phyloP scores from a whole-genome alignment of 805 yeast species.

The Candida koratica region DNA sequence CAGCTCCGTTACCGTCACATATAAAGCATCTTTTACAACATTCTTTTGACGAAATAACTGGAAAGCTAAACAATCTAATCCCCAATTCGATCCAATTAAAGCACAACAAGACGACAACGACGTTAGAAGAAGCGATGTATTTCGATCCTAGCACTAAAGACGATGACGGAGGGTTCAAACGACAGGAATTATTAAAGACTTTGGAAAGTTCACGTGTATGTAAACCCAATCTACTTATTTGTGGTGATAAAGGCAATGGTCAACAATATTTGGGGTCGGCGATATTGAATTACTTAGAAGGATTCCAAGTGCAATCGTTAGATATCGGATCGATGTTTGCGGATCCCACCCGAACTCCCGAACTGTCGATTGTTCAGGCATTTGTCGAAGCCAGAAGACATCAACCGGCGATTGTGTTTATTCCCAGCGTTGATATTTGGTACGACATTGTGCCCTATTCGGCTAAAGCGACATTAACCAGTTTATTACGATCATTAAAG shows the following conservation, averaged over 20 bases:
- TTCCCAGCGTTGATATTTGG: slow-evolving; percentile 84
- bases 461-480: slow-evolving; percentile 67
- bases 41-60: slow-evolving; percentile 45
- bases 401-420: slow-evolving; percentile 77
- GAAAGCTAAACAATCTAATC: slow-evolving; percentile 51
- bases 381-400: slow-evolving; percentile 86
- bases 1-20: slow-evolving; percentile 75
- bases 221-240: slow-evolving; percentile 73
- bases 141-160: slow-evolving; percentile 55
- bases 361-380: slow-evolving; percentile 75
- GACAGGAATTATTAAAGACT: slow-evolving; percentile 55
- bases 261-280: slow-evolving; percentile 85
- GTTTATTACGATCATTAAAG: slow-evolving; percentile 62
- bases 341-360: slow-evolving; percentile 78
- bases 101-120: slow-evolving; percentile 42
- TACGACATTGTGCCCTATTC: slow-evolving; percentile 59
- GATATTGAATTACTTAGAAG: slow-evolving; percentile 75
- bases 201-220: slow-evolving; percentile 62
- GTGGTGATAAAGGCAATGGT: slow-evolving; percentile 78
- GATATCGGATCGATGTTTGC: slow-evolving; percentile 75
- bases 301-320: slow-evolving; percentile 80
- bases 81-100: slow-evolving; percentile 46
- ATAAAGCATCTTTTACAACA: slow-evolving; percentile 59
- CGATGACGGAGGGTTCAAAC: slow-evolving; percentile 61
- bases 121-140: slow-evolving; percentile 67